Percentiles rank a stretch among this genome's conserved stretches.
Evolutionary conservation across 2,329 filamentous ascomycete genomes (phyloP).

Genomic region (Teratosphaeria viscida): DNA sequence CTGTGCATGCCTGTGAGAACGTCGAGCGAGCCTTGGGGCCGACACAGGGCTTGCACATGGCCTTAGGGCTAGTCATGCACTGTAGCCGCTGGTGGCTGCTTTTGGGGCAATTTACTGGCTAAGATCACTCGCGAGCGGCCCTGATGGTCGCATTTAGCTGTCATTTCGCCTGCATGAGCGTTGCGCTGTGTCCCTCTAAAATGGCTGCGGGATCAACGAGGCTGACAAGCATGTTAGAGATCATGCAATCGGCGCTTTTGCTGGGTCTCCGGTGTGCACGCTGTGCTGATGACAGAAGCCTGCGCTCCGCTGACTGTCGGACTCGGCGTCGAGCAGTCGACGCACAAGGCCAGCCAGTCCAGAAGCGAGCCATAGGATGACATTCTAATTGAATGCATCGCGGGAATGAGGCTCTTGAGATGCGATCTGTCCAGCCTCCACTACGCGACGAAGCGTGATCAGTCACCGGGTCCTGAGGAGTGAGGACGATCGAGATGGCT

Average conservation of each 20-base stretch:
- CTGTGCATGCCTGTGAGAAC: background rate
- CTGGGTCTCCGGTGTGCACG: background rate
- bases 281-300: background rate
- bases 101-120: background rate
- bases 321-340: background rate
- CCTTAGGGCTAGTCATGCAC: background rate
- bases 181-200: background rate
- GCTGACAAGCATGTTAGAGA: background rate
- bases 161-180: background rate
- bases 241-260: background rate
- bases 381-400: background rate
- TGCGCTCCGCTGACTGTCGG: background rate
- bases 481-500: background rate
- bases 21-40: background rate
- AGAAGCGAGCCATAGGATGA: background rate
- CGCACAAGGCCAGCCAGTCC: background rate
- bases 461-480: background rate
- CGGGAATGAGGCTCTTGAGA: background rate
- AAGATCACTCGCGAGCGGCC: background rate
- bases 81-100: background rate
- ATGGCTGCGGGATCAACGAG: background rate
- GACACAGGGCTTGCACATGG: background rate
- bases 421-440: background rate
- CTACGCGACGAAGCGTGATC: too few species aligned
- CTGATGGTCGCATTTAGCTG: background rate